Conservation (phyloP, 73 alveolate genomes). For the Paramecium tetraurelia region DNA sequence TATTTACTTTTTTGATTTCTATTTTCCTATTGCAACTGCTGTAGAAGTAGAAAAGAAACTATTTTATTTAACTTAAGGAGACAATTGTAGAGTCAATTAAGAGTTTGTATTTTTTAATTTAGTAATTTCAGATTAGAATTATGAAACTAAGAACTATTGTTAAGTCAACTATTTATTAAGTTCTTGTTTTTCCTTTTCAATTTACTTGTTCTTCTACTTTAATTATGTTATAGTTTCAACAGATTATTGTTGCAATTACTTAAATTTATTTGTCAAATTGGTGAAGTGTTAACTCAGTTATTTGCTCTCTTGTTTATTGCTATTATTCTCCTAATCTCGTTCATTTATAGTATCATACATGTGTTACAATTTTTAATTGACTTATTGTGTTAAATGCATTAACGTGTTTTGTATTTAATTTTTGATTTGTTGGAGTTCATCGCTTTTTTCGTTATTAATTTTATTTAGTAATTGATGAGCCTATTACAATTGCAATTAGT, state of each 20-base stretch:
- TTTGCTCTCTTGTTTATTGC: background rate
- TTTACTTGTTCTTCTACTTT: background rate
- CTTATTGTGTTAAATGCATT: background rate
- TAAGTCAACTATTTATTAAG: background rate
- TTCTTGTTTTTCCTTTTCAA: background rate
- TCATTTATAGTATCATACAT: background rate
- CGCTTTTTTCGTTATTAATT: constrained; percentile 35
- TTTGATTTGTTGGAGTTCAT: background rate
- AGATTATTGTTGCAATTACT: background rate
- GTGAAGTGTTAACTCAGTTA: background rate
- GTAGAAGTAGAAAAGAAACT: constrained; percentile 40
- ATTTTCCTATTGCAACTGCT: background rate
- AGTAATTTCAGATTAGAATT: background rate
- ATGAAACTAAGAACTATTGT: background rate
- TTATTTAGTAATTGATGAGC: constrained; percentile 24
- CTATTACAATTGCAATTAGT: background rate
- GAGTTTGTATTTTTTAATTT: background rate
- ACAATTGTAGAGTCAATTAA: background rate
- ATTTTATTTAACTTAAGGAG: constrained; percentile 2
- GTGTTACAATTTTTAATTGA: background rate
- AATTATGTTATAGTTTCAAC: background rate
- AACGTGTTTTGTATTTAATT: background rate
- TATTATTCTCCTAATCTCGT: background rate
- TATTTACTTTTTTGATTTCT: background rate
- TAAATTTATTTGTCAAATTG: background rate